Evolutionary conservation across 495 filamentous ascomycete species (phyloP).

Genomic region (Pyronema omphalodes): DNA sequence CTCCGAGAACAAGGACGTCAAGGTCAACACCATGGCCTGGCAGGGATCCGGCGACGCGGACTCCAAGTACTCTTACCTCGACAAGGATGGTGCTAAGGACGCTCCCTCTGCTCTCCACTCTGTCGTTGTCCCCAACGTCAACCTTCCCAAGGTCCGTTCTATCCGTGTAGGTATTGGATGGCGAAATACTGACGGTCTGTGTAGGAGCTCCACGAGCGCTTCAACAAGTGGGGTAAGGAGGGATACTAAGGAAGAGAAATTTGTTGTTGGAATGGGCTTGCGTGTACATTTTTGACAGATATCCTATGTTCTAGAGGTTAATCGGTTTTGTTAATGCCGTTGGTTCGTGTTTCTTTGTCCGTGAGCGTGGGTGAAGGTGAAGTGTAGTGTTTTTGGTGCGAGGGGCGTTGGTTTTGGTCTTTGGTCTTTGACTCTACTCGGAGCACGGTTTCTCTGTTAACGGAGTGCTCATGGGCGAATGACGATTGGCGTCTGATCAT

Average conservation of each 20-base stretch:
- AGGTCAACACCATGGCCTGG: slow-evolving; percentile 77
- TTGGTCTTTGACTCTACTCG: too few relatives aligned
- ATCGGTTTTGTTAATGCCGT: neutral
- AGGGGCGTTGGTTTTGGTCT: too few relatives aligned
- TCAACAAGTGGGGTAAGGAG: slow-evolving; percentile 98
- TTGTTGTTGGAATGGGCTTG: neutral
- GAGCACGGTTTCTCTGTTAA: too few relatives aligned
- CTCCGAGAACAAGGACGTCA: slow-evolving; percentile 54
- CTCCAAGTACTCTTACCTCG: slow-evolving; percentile 44
- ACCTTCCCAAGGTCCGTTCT: slow-evolving; percentile 60
- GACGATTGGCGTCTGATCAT: too few relatives aligned
- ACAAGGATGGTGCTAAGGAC: slow-evolving; percentile 55
- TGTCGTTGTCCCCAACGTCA: slow-evolving; percentile 82
- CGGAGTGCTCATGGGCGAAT: too few relatives aligned
- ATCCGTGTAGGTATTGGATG: neutral
- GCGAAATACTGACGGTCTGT: slow-evolving; percentile 9
- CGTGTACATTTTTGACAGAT: neutral
- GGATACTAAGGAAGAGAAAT: slow-evolving; percentile 11
- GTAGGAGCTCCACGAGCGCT: slow-evolving; percentile 77
- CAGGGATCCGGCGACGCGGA: slow-evolving; percentile 35
- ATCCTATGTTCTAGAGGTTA: neutral
- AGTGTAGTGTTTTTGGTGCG: neutral
- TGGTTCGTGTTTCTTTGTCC: neutral
- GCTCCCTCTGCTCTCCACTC: slow-evolving; percentile 88
- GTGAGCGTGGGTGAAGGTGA: neutral